A percentile compares a stretch with the other conserved stretches of the same genome.
Conservation (phyloP, 306 rosid species). For the Trifolium subterraneum region DNA sequence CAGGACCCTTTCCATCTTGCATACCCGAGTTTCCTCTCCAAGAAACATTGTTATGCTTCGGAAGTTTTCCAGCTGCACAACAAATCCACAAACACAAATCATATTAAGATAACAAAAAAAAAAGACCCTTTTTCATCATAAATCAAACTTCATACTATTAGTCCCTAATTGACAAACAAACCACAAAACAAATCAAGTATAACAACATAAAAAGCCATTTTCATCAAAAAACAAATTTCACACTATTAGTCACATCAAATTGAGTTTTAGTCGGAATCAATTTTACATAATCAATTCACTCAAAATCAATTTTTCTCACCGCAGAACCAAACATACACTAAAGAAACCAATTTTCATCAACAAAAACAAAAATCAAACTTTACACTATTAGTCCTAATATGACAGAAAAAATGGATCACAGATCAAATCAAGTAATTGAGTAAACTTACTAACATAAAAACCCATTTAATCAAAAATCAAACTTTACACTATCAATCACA, state of each 20-base stretch:
- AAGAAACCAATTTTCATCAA: neutral
- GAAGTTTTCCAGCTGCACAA: slow-evolving; percentile 85
- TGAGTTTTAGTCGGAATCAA: too few species aligned
- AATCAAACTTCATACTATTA: neutral
- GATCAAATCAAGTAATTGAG: slow-evolving; percentile 4
- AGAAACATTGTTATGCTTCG: slow-evolving; percentile 93
- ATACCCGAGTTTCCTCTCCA: slow-evolving; percentile 92
- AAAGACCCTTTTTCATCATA: neutral
- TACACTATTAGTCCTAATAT: neutral
- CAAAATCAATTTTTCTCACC: too few species aligned
- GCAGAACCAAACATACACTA: too few species aligned
- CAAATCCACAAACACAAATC: slow-evolving; percentile 11
- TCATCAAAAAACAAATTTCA: neutral
- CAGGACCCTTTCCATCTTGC: slow-evolving; percentile 63
- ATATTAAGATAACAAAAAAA: neutral
- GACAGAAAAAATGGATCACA: neutral
- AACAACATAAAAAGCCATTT: neutral
- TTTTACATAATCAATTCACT: too few species aligned
- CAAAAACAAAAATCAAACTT: neutral
- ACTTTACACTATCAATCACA: neutral
- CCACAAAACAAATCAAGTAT: slow-evolving; percentile 1
- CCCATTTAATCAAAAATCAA: neutral
- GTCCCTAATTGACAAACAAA: neutral
- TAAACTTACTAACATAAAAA: neutral
- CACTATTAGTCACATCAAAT: neutral